Conservation (phyloP, 371 early-diverging fungal genomes). For the Circinella umbellata region DNA sequence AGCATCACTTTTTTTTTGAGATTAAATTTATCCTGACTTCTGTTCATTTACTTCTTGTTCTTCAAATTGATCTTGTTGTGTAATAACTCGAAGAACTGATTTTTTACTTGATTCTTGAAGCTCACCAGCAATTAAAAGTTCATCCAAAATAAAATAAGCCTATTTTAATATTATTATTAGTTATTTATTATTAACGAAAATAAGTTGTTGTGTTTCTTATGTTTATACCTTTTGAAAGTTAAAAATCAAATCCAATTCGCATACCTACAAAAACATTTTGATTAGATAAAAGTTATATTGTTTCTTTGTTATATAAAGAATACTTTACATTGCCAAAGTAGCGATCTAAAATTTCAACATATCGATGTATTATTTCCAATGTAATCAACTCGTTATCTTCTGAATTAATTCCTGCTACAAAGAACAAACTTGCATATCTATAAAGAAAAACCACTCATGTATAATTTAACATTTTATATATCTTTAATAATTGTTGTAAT, state of each 20-base stretch:
- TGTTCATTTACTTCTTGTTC: constrained; percentile 72
- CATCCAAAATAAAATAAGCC: constrained; percentile 89
- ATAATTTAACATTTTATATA: too few relatives aligned
- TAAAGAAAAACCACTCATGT: background rate
- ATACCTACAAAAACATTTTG: constrained; percentile 57
- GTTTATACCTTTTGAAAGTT: constrained; percentile 78
- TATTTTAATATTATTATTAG: constrained; percentile 16
- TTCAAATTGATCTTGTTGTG: constrained; percentile 79
- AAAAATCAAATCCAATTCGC: constrained; percentile 89
- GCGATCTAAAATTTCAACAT: constrained; percentile 95
- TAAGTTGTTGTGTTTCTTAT: background rate
- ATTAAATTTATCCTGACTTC: constrained; percentile 35
- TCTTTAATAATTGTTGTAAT: too few relatives aligned
- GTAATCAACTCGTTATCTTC: constrained; percentile 94
- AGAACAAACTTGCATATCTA: constrained; percentile 95
- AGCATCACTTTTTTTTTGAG: background rate
- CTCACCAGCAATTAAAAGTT: constrained; percentile 84
- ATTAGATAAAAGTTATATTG: too few relatives aligned
- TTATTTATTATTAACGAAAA: background rate
- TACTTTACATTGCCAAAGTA: constrained; percentile 92
- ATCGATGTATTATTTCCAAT: constrained; percentile 96
- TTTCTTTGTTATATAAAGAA: too few relatives aligned
- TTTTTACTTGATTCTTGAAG: constrained; percentile 85
- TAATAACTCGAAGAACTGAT: constrained; percentile 73
- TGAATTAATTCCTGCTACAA: constrained; percentile 91